These are phyloP conservation scores for Apiospora saccharicola DNA, from an alignment of 2,329 filamentous ascomycete species.

Conservation along the genomic window DNA sequence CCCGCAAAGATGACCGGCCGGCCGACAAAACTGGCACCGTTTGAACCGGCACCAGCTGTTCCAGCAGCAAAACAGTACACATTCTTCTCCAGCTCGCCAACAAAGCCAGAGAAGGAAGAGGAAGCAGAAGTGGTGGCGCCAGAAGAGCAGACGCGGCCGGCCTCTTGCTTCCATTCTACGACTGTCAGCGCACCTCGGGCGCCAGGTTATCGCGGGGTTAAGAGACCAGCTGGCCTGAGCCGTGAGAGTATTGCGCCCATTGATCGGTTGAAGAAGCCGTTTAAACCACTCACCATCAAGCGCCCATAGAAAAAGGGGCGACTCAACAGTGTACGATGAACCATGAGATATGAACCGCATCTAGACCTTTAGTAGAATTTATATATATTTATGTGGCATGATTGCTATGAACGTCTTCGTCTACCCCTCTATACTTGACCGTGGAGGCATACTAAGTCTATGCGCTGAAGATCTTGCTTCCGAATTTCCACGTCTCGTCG, in stretches of 20 bases:
- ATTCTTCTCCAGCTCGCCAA: slow-evolving; percentile 66
- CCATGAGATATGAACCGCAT: not conserved
- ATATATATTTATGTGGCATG: not conserved
- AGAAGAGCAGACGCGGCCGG: slow-evolving; percentile 48
- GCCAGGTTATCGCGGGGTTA: slow-evolving; percentile 45
- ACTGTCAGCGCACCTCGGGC: slow-evolving; percentile 51
- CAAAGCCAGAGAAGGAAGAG: slow-evolving; percentile 31
- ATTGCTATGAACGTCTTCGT: not conserved
- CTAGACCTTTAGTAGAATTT: not conserved
- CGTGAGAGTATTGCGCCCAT: slow-evolving; percentile 55
- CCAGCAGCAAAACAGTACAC: slow-evolving; percentile 54
- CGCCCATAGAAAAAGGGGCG: slow-evolving; percentile 34
- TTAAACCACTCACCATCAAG: slow-evolving; percentile 64
- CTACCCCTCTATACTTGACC: slow-evolving; percentile 6
- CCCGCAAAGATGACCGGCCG: slow-evolving; percentile 44
- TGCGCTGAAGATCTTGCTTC: slow-evolving; percentile 55
- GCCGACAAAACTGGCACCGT: slow-evolving; percentile 35
- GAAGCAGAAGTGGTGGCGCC: slow-evolving; percentile 38
- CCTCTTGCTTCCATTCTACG: slow-evolving; percentile 59
- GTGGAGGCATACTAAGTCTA: slow-evolving; percentile 1
- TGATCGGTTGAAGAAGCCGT: slow-evolving; percentile 60
- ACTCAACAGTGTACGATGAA: not conserved
- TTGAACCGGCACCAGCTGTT: slow-evolving; percentile 35
- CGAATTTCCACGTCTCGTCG: slow-evolving; percentile 86
- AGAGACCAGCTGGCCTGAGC: slow-evolving; percentile 52